phyloP scores from a whole-genome alignment of 345 rosid genomes.

The Ceriops decandra region DNA sequence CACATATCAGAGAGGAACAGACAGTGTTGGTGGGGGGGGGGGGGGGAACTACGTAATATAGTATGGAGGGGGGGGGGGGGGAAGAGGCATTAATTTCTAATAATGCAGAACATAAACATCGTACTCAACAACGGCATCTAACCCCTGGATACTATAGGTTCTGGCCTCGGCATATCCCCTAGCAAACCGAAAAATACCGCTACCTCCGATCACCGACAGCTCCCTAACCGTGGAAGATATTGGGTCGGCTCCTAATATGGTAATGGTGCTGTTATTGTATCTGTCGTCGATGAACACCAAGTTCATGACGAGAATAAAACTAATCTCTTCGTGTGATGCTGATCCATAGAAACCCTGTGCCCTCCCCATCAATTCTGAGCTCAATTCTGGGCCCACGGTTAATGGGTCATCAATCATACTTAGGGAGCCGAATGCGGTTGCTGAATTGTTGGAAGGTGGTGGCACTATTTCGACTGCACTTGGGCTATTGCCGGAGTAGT shows the following conservation, averaged over 20 bases:
- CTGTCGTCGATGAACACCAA: slow-evolving; percentile 9
- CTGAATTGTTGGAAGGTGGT: slow-evolving; percentile 24
- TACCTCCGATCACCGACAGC: slow-evolving; percentile 54
- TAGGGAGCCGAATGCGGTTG: slow-evolving; percentile 25
- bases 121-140: slow-evolving; percentile 40
- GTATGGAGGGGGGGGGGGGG: neutral
- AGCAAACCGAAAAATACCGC: slow-evolving; percentile 47
- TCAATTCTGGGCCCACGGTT: slow-evolving; percentile 31
- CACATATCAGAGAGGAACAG: no score
- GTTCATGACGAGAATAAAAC: slow-evolving; percentile 43
- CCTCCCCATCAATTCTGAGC: slow-evolving; percentile 36
- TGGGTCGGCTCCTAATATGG: neutral
- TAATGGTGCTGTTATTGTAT: neutral
- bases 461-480: slow-evolving; percentile 25
- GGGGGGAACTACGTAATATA: no score
- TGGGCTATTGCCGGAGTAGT: slow-evolving; percentile 37
- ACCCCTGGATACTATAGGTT: slow-evolving; percentile 21
- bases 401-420: slow-evolving; percentile 40
- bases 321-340: slow-evolving; percentile 27
- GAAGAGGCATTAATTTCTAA: neutral
- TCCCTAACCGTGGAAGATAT: slow-evolving; percentile 19
- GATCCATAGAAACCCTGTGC: slow-evolving; percentile 47
- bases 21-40: no score
- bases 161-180: slow-evolving; percentile 45
- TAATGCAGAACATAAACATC: slow-evolving; percentile 30